Conservation (phyloP, 306 rosid genomes). For the Castanea sativa region DNA sequence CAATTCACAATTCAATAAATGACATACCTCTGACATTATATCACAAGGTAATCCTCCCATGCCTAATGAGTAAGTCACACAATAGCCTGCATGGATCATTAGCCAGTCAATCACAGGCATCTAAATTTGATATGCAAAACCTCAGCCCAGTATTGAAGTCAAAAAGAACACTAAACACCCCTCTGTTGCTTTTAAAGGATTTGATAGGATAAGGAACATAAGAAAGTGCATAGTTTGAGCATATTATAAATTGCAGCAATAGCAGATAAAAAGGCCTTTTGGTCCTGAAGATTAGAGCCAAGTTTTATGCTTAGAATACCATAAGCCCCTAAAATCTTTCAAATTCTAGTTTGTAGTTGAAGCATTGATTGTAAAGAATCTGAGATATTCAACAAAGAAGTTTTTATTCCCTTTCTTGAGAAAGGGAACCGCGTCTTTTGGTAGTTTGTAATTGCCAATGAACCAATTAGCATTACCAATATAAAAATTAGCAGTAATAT, state of each 20-base stretch:
- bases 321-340: not conserved
- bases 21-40: slow-evolving; percentile 23
- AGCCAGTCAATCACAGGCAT: not conserved
- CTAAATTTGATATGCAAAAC: not conserved
- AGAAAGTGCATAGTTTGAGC: no score
- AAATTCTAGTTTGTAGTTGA: not conserved
- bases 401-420: not conserved
- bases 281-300: no score
- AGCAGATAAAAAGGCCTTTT: no score
- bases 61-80: slow-evolving; percentile 3
- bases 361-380: not conserved
- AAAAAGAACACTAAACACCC: no score
- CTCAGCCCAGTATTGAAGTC: no score
- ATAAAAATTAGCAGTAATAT: not conserved
- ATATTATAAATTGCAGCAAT: no score
- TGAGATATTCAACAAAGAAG: not conserved
- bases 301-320: no score
- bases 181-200: not conserved
- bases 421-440: not conserved
- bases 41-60: slow-evolving; percentile 26
- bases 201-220: not conserved
- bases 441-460: slow-evolving; percentile 12
- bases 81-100: not conserved
- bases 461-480: not conserved
- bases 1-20: no score